A percentile compares a stretch with the other conserved stretches of the same genome.
Conservation (phyloP, 805 yeast species). For the Sungouiella thailandica region DNA sequence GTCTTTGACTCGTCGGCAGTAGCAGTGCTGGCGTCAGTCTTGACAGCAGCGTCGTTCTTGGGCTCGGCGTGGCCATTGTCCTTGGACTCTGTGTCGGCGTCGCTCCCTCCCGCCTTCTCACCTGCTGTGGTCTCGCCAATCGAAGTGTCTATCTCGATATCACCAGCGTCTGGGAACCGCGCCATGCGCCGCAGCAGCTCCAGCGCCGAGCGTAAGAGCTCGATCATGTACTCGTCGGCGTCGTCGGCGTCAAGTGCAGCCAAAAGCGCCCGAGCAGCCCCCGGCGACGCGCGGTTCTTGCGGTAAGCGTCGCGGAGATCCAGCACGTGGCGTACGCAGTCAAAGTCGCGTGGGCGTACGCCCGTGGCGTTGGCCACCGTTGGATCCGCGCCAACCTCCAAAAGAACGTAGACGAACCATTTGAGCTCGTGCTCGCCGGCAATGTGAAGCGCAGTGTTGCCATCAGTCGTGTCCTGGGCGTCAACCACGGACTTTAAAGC, state of each 20-base stretch:
- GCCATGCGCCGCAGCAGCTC: slow-evolving; percentile 26
- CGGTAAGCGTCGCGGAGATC: slow-evolving; percentile 11
- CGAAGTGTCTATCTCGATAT: no score
- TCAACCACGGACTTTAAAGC: slow-evolving; percentile 27
- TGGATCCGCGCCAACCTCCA: slow-evolving; percentile 45
- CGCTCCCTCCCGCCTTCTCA: no score
- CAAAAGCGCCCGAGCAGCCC: slow-evolving; percentile 7
- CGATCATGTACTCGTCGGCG: slow-evolving; percentile 24
- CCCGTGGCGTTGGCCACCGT: slow-evolving; percentile 79
- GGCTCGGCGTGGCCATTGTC: slow-evolving; percentile 1
- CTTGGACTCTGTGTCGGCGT: neutral
- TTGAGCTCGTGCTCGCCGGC: slow-evolving; percentile 36
- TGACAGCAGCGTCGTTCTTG: neutral
- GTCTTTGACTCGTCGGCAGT: slow-evolving; percentile 10
- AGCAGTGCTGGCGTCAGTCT: slow-evolving; percentile 4
- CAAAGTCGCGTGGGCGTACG: slow-evolving; percentile 81
- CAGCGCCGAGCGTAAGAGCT: slow-evolving; percentile 30
- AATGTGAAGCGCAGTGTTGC: slow-evolving; percentile 36
- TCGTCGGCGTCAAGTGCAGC: slow-evolving; percentile 12
- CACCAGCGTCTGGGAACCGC: slow-evolving; percentile 9
- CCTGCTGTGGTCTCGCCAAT: no score
- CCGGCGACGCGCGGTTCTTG: slow-evolving; percentile 7
- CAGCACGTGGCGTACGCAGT: slow-evolving; percentile 48
- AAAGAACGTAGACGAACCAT: slow-evolving; percentile 34
- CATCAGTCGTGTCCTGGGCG: slow-evolving; percentile 30